Evolutionary conservation across 73 alveolate genomes (phyloP).

Genomic region (Diophrys sp.): DNA sequence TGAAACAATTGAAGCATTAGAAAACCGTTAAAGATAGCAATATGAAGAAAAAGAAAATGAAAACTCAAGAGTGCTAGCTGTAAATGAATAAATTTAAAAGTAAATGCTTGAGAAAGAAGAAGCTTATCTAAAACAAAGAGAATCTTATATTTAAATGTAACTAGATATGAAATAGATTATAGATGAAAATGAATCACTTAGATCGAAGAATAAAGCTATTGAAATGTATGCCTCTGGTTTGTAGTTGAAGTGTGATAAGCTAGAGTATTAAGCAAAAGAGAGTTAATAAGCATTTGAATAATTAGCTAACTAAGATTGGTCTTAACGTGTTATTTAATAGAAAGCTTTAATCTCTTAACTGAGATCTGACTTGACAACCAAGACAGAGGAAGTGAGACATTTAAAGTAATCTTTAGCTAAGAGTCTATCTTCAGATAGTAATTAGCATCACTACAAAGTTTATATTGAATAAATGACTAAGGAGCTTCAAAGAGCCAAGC

Average conservation of each 20-base stretch:
- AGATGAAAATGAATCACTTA: background rate
- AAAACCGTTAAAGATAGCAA: no score
- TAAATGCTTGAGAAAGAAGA: no score
- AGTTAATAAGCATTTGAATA: slow-evolving; percentile 7
- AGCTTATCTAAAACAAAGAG: no score
- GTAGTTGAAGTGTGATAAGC: background rate
- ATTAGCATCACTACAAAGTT: background rate
- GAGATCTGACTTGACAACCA: slow-evolving; percentile 6
- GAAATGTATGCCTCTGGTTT: slow-evolving; percentile 14
- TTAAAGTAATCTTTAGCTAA: background rate
- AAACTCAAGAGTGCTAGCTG: no score
- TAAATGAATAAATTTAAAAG: no score
- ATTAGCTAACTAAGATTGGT: slow-evolving; percentile 14
- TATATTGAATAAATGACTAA: slow-evolving; percentile 9
- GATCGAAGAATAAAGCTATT: slow-evolving; percentile 7
- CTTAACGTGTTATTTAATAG: slow-evolving; percentile 5
- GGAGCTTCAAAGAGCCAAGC: slow-evolving; percentile 9
- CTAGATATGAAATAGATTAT: background rate
- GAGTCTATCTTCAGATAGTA: background rate
- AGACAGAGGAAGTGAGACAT: background rate
- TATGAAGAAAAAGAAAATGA: no score
- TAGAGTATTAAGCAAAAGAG: slow-evolving; percentile 12
- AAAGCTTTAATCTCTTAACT: slow-evolving; percentile 1
- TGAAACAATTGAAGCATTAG: no score
- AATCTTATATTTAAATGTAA: no score